Evolutionary conservation across 768 basidiomycete species (phyloP), one percentile per base, ranked within the genome.

Genomic region (Saitozyma podzolica): DNA sequence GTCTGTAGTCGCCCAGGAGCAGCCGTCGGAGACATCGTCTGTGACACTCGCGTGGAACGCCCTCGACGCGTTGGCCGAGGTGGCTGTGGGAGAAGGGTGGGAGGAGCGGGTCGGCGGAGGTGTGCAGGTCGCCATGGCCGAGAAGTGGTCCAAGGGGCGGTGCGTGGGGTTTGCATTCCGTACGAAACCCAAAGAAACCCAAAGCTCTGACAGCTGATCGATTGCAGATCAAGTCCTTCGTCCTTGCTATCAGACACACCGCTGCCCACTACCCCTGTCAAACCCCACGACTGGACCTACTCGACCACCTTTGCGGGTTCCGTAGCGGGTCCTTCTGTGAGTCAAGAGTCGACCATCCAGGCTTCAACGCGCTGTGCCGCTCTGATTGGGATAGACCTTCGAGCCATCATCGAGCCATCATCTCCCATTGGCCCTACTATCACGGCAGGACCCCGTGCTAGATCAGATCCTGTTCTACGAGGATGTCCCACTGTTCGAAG

Each of bases 271-370:
- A 75, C 73, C 49, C 75, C 76, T 49, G 88, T 91, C 8, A 96
- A 94, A 69, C 89, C 88, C 0, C 97, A 91, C 78, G 96, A 99
- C 75, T 98, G 96, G 96, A 99, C 96, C 10, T 98, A 96, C 78
- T 96, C 94, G 2, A 91, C 92, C 1, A 86, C 84, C 3, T 93
- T 97, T 68, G 71, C 86, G 0, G 96, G 95, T 47, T 59, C 58
- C 6, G 54, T 73, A 8, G 58, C 65, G 11, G 71, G 69, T 40
- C 67, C 74, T 8, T 70, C 64, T 29, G 73, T 69, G 41, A 58
- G 72, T 64, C 54, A 51, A 8, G n/a, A 29, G 29, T 29, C 29
- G 29, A 29, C 5, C 29, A 2, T 29, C 29, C 29, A 29, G 29
- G 29, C 29, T 29, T 29, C 29, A 29, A 47, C 43, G 40, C 47